Conservation (phyloP, 2,329 filamentous ascomycete species). For the Fusarium sp. region DNA sequence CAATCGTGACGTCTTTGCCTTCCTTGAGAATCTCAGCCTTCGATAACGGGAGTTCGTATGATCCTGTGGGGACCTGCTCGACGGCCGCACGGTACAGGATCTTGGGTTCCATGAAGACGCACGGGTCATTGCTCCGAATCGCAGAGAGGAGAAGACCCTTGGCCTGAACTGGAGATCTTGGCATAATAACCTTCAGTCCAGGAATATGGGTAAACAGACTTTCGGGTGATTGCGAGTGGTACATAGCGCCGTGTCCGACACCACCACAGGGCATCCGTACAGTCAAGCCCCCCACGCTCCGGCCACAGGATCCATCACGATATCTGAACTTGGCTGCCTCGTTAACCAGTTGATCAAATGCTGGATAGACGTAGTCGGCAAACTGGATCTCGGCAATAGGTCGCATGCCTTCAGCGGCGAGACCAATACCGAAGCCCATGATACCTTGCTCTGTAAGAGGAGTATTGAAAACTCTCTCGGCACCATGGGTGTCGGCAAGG, state of each 20-base stretch:
- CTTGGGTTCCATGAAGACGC: conserved; percentile 95
- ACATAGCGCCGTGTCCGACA: conserved; percentile 89
- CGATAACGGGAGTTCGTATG: conserved; percentile 87
- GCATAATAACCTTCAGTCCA: conserved; percentile 87
- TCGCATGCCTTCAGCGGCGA: conserved; percentile 91
- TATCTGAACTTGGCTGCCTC: conserved; percentile 92
- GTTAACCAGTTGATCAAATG: conserved; percentile 95
- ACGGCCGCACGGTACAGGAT: conserved; percentile 92
- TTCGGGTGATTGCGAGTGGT: conserved; percentile 93
- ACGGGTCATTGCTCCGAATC: conserved; percentile 87
- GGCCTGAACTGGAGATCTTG: conserved; percentile 87
- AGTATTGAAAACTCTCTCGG: conserved; percentile 95
- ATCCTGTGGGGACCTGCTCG: conserved; percentile 86
- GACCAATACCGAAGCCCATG: conserved; percentile 91
- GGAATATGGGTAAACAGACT: conserved; percentile 90
- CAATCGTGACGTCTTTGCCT: conserved; percentile 84
- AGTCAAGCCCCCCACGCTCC: conserved; percentile 82
- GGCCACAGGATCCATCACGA: conserved; percentile 72
- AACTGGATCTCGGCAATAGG: conserved; percentile 97
- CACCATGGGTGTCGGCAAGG: conserved; percentile 87
- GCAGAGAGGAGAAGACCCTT: conserved; percentile 87
- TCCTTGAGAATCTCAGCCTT: conserved; percentile 88
- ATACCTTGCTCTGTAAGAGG: conserved; percentile 95
- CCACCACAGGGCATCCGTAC: conserved; percentile 92
- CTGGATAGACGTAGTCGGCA: conserved; percentile 93